These are phyloP conservation scores for Gaultheria prostrata DNA, from an alignment of 148 eudicot species.

Conservation along the genomic window DNA sequence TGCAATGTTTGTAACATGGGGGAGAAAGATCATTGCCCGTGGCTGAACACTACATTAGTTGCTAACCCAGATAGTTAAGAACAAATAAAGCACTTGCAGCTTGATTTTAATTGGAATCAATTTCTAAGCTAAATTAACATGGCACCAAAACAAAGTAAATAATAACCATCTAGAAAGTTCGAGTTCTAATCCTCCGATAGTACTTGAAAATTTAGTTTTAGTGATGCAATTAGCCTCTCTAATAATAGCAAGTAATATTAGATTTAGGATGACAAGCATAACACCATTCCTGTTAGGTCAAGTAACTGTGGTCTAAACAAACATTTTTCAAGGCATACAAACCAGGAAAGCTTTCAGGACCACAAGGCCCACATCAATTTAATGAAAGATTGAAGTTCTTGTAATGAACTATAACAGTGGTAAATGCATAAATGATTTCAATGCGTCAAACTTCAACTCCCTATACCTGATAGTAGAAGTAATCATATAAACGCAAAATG, in stretches of 20 bases:
- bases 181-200: not conserved
- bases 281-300: not conserved
- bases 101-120: not conserved
- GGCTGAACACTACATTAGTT: not conserved
- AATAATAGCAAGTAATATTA: too few species aligned
- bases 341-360: not conserved
- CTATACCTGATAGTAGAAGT: conserved; percentile 85
- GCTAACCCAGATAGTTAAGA: not conserved
- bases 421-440: not conserved
- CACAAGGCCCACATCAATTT: not conserved
- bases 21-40: not conserved
- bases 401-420: not conserved
- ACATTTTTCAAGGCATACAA: not conserved
- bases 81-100: not conserved
- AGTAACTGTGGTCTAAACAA: not conserved
- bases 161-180: not conserved
- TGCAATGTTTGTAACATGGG: conserved; percentile 23
- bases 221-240: not conserved
- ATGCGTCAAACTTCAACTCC: not conserved
- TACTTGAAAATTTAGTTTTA: not conserved
- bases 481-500: conserved; percentile 88
- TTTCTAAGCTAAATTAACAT: not conserved
- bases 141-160: not conserved
- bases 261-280: too few species aligned
- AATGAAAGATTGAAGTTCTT: not conserved